A percentile compares a stretch with the other conserved stretches of the same genome.
phyloP scores from a whole-genome alignment of 169 alveolate genomes.

The Plasmodium yoelii region DNA sequence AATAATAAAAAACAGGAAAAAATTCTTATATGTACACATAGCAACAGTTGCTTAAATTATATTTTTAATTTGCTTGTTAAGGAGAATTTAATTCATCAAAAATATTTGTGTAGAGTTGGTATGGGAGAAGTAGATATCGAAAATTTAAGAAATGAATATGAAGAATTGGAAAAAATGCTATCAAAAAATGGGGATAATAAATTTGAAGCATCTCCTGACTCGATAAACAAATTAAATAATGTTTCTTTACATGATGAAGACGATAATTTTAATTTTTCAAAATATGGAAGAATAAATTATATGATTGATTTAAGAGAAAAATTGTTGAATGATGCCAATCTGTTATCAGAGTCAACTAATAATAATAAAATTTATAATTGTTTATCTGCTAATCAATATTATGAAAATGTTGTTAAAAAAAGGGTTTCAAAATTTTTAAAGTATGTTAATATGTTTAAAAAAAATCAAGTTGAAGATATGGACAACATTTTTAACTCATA shows the following conservation, averaged over 20 bases:
- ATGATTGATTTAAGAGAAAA: slow-evolving; percentile 87
- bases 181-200: neutral
- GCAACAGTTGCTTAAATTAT: slow-evolving; percentile 93
- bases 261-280: slow-evolving; percentile 85
- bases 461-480: slow-evolving; percentile 10
- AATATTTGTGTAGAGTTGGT: slow-evolving; percentile 94
- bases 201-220: neutral
- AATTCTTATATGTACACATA: slow-evolving; percentile 91
- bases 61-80: slow-evolving; percentile 91
- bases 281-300: slow-evolving; percentile 91
- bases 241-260: slow-evolving; percentile 66
- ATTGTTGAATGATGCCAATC: slow-evolving; percentile 78
- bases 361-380: slow-evolving; percentile 78
- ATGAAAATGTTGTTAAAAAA: slow-evolving; percentile 74
- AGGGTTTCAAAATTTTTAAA: slow-evolving; percentile 47
- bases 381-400: slow-evolving; percentile 79
- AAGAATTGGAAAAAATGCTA: slow-evolving; percentile 58
- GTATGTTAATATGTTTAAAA: slow-evolving; percentile 27
- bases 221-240: slow-evolving; percentile 19
- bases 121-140: slow-evolving; percentile 89
- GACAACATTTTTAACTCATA: slow-evolving; percentile 24
- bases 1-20: slow-evolving; percentile 90
- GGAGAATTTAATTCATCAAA: slow-evolving; percentile 90
- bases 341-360: slow-evolving; percentile 75
- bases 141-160: slow-evolving; percentile 74